Conservation (phyloP, 2,329 filamentous ascomycete species). For the Aspergillus sp. region DNA sequence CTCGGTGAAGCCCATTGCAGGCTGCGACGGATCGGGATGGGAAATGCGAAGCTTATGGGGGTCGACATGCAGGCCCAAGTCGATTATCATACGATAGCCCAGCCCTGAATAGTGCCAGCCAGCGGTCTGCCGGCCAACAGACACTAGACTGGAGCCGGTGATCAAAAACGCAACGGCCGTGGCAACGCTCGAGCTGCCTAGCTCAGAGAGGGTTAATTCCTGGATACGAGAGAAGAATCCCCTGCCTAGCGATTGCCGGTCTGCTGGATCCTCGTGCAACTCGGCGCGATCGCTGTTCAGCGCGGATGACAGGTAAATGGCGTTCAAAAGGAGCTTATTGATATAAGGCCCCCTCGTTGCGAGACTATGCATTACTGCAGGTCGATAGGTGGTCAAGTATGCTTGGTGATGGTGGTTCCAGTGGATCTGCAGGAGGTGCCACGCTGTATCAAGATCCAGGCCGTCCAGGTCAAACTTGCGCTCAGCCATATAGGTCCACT, state of each 20-base stretch:
- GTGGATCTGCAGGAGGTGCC: slow-evolving; percentile 40
- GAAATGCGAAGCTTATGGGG: no score
- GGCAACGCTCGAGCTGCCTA: background rate
- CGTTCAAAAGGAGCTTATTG: slow-evolving; percentile 42
- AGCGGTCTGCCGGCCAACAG: background rate
- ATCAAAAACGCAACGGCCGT: background rate
- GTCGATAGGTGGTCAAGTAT: slow-evolving; percentile 42
- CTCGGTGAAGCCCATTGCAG: no score
- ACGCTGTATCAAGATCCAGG: slow-evolving; percentile 31
- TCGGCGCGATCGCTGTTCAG: slow-evolving; percentile 38
- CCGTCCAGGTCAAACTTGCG: slow-evolving; percentile 35
- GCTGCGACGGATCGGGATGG: no score
- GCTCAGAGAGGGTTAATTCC: background rate
- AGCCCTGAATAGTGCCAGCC: background rate
- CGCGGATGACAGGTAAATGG: slow-evolving; percentile 39
- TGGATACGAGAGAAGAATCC: background rate
- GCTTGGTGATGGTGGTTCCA: slow-evolving; percentile 40
- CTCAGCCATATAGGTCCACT: background rate
- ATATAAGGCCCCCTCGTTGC: slow-evolving; percentile 33
- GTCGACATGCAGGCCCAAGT: no score
- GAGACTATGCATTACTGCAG: slow-evolving; percentile 42
- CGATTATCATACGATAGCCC: background rate
- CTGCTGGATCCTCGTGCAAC: slow-evolving; percentile 30
- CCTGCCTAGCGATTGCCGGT: slow-evolving; percentile 32
- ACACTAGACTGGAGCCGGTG: background rate